Base-by-base conservation (phyloP, 2,329 filamentous ascomycete genomes). In the Paecilomyces niveus region DNA sequence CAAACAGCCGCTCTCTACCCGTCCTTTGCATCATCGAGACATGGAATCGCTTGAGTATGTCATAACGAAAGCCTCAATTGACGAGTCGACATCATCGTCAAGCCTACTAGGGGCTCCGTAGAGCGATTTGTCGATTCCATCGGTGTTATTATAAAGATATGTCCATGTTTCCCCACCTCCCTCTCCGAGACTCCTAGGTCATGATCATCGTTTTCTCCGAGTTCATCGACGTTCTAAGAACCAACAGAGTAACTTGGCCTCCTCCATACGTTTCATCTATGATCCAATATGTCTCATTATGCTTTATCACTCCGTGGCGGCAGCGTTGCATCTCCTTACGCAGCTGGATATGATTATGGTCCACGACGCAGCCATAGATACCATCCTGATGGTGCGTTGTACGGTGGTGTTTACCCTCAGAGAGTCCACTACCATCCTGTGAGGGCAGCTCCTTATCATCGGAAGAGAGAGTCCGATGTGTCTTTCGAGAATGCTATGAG, bases 401-500 rank as follows among this genome's bases (percentile, higher is more conserved):
- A 52, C 22, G 50, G 22, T 8, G 22, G 26, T n/a, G 10, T 29
- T 5, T 52, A 52, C 50, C 15, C 39, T 18, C 39, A 21, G 39
- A n/a, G 39, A 18, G 39, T 45, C 5, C 39, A n/a, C 39, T 45
- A 45, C 15, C 39, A 18, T n/a, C 39, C 39, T 8, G 39, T 18
- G 39, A 45, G 15, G 15, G 39, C 39, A 45, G 7, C 39, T 9
- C n/a, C 39, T 21, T 18, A 18, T 29, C 22, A 26, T 29, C 21
- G 45, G 45, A 50, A 50, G 45, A 52, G 50, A 29, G 10, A 52
- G 22, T 13, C 22, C 13, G 7, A 26, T 24, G 21, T 52, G 50
- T 32, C 58, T 21, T 63, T 66, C 52, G 54, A 54, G 26, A 53
- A 54, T 26, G 64, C 64, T 11, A 58, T 62, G 50, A 51, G 51